A percentile compares a stretch with the other conserved stretches of the same genome.
phyloP scores from a whole-genome alignment of 805 yeast genomes.

The Kodamaea neixiangensis region DNA sequence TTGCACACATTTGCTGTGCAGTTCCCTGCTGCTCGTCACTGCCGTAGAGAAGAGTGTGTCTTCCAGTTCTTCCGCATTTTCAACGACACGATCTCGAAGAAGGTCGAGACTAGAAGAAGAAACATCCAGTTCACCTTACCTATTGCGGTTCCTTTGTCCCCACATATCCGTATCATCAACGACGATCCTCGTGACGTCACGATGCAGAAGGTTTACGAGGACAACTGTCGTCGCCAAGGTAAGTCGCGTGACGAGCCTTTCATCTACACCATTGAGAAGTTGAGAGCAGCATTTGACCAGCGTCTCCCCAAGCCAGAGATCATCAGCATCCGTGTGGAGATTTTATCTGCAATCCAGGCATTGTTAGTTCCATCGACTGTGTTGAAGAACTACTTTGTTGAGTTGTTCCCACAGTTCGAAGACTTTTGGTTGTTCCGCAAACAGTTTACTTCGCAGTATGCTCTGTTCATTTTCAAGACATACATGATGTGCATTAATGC shows the following conservation, averaged over 20 bases:
- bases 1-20: constrained; percentile 93
- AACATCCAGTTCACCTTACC: constrained; percentile 85
- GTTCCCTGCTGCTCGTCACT: constrained; percentile 96
- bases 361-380: constrained; percentile 83
- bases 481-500: constrained; percentile 92
- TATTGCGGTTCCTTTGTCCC: constrained; percentile 89
- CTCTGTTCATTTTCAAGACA: constrained; percentile 88
- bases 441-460: constrained; percentile 93
- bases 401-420: constrained; percentile 72
- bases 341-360: constrained; percentile 85
- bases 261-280: constrained; percentile 78
- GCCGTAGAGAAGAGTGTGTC: constrained; percentile 93
- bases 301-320: constrained; percentile 91
- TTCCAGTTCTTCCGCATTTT: constrained; percentile 89
- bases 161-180: constrained; percentile 86
- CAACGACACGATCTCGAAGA: constrained; percentile 74
- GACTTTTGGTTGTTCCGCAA: constrained; percentile 97
- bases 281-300: constrained; percentile 92
- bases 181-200: constrained; percentile 78
- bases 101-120: constrained; percentile 87
- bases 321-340: constrained; percentile 85
- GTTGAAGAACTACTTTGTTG: constrained; percentile 73
- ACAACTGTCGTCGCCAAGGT: constrained; percentile 70
- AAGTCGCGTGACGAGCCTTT: constrained; percentile 88
- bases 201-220: constrained; percentile 84